Percentiles rank a stretch among this genome's conserved stretches.
Conservation (phyloP, 768 basidiomycete genomes). For the Lactarius vividus region DNA sequence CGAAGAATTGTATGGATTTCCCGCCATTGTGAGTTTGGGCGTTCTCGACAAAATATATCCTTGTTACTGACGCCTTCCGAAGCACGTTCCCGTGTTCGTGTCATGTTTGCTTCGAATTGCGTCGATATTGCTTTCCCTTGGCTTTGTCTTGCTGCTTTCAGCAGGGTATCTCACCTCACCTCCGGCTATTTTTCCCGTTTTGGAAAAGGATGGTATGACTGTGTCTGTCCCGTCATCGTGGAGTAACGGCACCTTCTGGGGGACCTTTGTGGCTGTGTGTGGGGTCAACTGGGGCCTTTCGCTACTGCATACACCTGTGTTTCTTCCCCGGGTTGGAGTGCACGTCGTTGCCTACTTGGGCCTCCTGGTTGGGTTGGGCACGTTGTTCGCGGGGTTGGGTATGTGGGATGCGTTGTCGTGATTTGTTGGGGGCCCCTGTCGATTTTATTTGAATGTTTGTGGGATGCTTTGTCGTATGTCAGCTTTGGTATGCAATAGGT, state of each 20-base stretch:
- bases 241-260: conserved; percentile 31
- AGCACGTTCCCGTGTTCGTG: conserved; percentile 79
- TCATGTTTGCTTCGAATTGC: conserved; percentile 75
- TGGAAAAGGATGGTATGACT: not conserved
- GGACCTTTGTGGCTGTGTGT: conserved; percentile 34
- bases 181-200: conserved; percentile 27
- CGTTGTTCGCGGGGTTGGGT: conserved; percentile 70
- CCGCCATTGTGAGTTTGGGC: conserved; percentile 60
- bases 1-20: conserved; percentile 77
- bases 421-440: not conserved
- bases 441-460: not conserved
- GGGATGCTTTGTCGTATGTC: not conserved
- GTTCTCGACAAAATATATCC: not conserved
- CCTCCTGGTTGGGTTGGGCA: conserved; percentile 61
- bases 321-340: conserved; percentile 71
- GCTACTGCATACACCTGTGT: conserved; percentile 61
- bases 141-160: conserved; percentile 59
- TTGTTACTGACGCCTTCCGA: conserved; percentile 9
- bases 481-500: not conserved
- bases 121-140: conserved; percentile 66
- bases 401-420: conserved; percentile 66
- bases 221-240: conserved; percentile 27
- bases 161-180: conserved; percentile 60
- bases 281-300: conserved; percentile 50
- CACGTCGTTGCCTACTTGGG: conserved; percentile 74